phyloP scores from a whole-genome alignment of 768 basidiomycete genomes.

The Coprinopsis sp. region DNA sequence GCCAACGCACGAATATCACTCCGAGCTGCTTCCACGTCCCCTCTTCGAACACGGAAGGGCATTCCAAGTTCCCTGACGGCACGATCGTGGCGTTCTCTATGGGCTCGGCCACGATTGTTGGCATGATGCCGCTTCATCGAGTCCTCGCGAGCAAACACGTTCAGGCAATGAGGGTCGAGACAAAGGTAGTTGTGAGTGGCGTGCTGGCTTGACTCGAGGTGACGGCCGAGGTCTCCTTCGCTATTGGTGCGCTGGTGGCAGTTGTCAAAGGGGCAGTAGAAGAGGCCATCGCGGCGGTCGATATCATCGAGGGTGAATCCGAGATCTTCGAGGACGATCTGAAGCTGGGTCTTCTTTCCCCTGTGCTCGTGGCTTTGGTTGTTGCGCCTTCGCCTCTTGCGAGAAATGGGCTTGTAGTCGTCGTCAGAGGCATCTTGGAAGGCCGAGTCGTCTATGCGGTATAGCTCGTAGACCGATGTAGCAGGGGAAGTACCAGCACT shows the following conservation, averaged over 20 bases:
- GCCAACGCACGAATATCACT: neutral
- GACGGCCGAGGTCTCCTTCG: constrained; percentile 11
- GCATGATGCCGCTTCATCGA: constrained; percentile 11
- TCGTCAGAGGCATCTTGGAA: too few relatives aligned
- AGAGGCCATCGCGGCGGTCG: neutral
- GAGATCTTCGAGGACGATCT: constrained; percentile 5
- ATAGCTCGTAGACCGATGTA: neutral
- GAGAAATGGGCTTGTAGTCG: neutral
- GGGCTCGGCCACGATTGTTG: constrained; percentile 5
- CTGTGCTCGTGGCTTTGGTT: neutral
- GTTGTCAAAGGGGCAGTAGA: neutral
- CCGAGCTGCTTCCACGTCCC: neutral
- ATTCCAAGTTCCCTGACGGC: neutral
- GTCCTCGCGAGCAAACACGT: constrained; percentile 9
- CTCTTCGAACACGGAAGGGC: neutral
- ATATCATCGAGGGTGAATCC: constrained; percentile 1
- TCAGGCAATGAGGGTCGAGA: constrained; percentile 4
- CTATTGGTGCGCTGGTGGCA: constrained; percentile 5
- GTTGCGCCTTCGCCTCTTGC: constrained; percentile 3
- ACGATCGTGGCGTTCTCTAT: constrained; percentile 2
- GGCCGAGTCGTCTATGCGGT: neutral
- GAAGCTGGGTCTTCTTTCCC: constrained; percentile 2
- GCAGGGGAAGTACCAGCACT: neutral
- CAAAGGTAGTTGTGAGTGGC: constrained; percentile 6
- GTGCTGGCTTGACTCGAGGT: constrained; percentile 9